Evolutionary conservation across 139 green algal species (phyloP).

Genomic region (Chlamydomonas sp.): DNA sequence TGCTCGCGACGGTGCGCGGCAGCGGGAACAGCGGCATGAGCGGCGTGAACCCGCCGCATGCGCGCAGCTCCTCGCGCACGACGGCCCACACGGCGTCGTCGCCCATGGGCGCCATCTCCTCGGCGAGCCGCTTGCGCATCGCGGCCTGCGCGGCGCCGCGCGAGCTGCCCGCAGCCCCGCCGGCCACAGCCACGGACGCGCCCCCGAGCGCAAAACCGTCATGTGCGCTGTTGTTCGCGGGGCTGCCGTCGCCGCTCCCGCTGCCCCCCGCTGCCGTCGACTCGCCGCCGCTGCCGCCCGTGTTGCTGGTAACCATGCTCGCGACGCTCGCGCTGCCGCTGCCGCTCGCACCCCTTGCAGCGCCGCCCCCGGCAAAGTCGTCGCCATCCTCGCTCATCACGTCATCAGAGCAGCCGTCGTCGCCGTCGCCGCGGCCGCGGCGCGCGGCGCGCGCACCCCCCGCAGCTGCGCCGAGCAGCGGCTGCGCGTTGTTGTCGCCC

Average conservation of each 20-base stretch:
- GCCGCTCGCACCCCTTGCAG: not conserved
- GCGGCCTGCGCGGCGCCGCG: not conserved
- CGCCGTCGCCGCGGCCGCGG: no score
- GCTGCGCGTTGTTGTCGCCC: not conserved
- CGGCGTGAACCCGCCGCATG: conserved; percentile 34
- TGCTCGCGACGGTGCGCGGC: not conserved
- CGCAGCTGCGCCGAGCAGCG: no score
- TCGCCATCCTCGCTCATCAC: not conserved
- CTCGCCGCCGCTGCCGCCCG: not conserved
- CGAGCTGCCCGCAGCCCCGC: not conserved
- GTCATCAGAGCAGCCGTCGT: not conserved
- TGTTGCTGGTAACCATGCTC: not conserved
- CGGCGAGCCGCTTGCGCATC: conserved; percentile 1
- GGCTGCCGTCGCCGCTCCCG: no score
- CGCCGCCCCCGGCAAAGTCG: not conserved
- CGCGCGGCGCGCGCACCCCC: no score
- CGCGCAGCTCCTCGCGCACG: conserved; percentile 28
- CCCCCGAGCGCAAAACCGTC: no score
- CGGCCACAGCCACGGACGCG: not conserved
- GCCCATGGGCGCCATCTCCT: conserved; percentile 17
- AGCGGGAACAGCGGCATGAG: conserved; percentile 39
- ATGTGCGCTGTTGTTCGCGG: not conserved
- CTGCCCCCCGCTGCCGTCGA: not conserved
- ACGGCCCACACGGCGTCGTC: conserved; percentile 9
- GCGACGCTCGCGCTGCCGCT: no score